Evolutionary conservation across 768 basidiomycete species (phyloP), one percentile per base, ranked within the genome.

Genomic region (Asterophora parasitica): DNA sequence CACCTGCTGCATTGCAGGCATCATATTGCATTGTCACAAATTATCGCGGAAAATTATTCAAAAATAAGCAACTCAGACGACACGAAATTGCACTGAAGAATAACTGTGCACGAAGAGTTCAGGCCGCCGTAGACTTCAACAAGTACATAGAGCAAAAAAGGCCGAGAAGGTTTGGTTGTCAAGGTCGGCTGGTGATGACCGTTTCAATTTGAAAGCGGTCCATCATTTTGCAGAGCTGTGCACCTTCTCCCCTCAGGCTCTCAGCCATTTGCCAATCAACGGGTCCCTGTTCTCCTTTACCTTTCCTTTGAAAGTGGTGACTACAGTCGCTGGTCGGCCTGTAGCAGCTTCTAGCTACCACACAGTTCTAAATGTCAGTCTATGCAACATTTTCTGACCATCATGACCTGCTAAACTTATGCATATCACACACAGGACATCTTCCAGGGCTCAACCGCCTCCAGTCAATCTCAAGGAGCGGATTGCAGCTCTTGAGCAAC

Each of bases 401-500:
- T 39, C 38, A 39, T 9, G 39, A 38, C 9, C 32, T 27, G 20
- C 54, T 52, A 31, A 31, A 52, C 38, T 23, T 23, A 28, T 40
- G 7, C 0, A 44, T 42, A 38, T 33, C 39, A n/a, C 28, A n/a
- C 28, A 51, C 48, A 54, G 56, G 59, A 41, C 54, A 31, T 65
- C 59, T 45, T 60, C 70, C 30, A 65, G 57, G 42, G 43, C 64
- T 11, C 63, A 66, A 55, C 44, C 63, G 38, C 66, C 67, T 28
- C 62, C 64, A 35, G 71, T 69, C 43, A 86, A 84, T 62, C 78
- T 90, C 60, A 88, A 83, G 66, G 88, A 90, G 56, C 83, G 88
- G 45, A 90, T 91, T 53, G 88, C 88, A 13, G 87, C 87, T 20
- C 70, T 91, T 41, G 81, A 91, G 61, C 86, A 87, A 55, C 75